Conservation (phyloP, 257 asterid species). For the Forsythia viridissima region DNA sequence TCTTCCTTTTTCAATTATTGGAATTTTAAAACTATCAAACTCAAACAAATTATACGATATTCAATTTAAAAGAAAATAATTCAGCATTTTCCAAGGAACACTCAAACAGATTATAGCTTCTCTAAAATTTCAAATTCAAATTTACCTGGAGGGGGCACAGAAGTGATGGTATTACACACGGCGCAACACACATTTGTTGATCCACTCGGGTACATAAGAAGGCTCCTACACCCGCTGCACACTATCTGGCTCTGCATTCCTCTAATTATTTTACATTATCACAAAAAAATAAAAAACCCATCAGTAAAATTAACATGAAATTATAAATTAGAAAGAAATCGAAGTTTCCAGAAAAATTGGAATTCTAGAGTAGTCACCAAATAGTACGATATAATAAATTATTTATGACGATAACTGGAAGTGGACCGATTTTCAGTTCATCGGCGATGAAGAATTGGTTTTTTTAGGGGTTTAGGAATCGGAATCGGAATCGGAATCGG, state of each 20-base stretch:
- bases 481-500: not conserved
- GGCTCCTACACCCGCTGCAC: constrained; percentile 87
- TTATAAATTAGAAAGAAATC: not conserved
- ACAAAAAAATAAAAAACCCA: not conserved
- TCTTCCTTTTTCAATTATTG: constrained; percentile 10
- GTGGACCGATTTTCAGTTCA: not conserved
- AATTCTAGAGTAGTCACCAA: not conserved
- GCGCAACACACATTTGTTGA: constrained; percentile 91
- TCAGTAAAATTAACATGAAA: not conserved
- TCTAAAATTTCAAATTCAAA: not conserved
- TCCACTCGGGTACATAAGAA: constrained; percentile 87
- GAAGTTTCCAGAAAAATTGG: not conserved
- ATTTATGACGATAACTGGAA: not conserved
- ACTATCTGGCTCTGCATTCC: constrained; percentile 94
- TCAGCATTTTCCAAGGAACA: not conserved
- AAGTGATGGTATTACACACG: constrained; percentile 69
- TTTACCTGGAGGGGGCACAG: constrained; percentile 77
- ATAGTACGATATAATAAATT: not conserved
- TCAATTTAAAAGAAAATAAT: not conserved
- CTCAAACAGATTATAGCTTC: not conserved
- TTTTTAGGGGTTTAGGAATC: not conserved
- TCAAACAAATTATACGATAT: not conserved
- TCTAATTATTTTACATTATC: constrained; percentile 21
- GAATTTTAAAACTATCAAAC: not conserved
- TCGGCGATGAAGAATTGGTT: not conserved